Base-by-base conservation (phyloP, 441 rosid species). In the Gossypium schwendimanii region DNA sequence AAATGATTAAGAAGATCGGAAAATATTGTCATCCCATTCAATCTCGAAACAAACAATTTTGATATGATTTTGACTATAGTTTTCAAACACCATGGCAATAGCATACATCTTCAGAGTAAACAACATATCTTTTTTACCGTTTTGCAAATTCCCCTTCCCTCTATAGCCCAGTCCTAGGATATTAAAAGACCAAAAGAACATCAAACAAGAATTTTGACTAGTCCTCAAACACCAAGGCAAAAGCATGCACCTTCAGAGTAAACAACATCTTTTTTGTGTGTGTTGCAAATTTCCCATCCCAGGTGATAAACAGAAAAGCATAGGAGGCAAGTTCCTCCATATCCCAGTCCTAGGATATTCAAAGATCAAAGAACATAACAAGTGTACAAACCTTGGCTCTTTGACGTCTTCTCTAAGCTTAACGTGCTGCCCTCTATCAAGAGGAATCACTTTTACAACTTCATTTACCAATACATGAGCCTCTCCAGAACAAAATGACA, bases 351-450 rank as follows among this genome's bases (percentile, higher is more conserved):
- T 47, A 54, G 50, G 33, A 69, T 33, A 53, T 6, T 18, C 39
- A 54, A 33, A 41, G 5, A 41, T 36, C 39, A 47, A 71, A 71
- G 15, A 44, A 20, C 45, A 28, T 45, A 57, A 26, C 60, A 28
- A 1, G 63, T 24, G 41, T 69, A 17, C 85, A 80, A 73, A 96
- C 99, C 97, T 93, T 76, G 98, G 99, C 81, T 96, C 96, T 82
- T 84, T 86, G 77, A 93, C 84, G 59, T 90, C 97, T 44, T 81
- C 75, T 87, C 83, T 89, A 72, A 96, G 97, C 82, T 86, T 84
- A 41, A 93, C 99, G 74, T 93, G 97, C 79, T 96, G 99, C 75
- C 97, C 99, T 80, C 99, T 85, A 82, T 96, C 98, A 72, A 96
- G 65, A 4, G 99, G 98, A 84, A 96, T 91, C 82, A 93, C 83